A percentile compares a stretch with the other conserved stretches of the same genome.
Conservation (phyloP, 225 moss, liverwort and hornwort genomes). For the Pleurozium schreberi region DNA sequence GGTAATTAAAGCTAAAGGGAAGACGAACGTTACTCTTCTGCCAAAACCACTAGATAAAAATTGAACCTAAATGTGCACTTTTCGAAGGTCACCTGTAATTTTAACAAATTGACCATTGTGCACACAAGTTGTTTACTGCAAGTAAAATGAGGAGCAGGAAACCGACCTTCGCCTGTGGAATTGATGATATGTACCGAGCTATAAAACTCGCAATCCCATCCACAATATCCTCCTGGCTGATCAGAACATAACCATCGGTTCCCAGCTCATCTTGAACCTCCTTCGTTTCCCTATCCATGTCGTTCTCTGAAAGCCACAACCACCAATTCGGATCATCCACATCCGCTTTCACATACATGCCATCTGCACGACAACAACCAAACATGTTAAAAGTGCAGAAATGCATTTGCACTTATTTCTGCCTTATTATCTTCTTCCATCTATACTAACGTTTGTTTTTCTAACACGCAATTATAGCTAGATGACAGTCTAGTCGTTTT, state of each 20-base stretch:
- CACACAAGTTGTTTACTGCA: neutral
- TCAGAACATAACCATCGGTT: constrained; percentile 58
- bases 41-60: neutral
- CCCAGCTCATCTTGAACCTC: constrained; percentile 49
- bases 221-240: constrained; percentile 77
- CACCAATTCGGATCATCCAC: constrained; percentile 66
- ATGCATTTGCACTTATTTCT: neutral
- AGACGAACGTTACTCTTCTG: neutral
- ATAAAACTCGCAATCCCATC: constrained; percentile 73
- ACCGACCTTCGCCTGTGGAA: constrained; percentile 72
- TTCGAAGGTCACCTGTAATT: neutral
- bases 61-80: neutral
- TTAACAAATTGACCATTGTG: neutral
- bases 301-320: constrained; percentile 58
- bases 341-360: constrained; percentile 22
- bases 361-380: constrained; percentile 3
- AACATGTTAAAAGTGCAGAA: neutral
- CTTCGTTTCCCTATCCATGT: constrained; percentile 32
- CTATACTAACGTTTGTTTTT: neutral
- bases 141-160: neutral
- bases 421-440: neutral
- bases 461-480: neutral
- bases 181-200: constrained; percentile 51
- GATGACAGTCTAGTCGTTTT: neutral
- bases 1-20: neutral